A percentile compares a stretch with the other conserved stretches of the same genome.
phyloP scores from a whole-genome alignment of 768 basidiomycete genomes.

The Russula sp. region DNA sequence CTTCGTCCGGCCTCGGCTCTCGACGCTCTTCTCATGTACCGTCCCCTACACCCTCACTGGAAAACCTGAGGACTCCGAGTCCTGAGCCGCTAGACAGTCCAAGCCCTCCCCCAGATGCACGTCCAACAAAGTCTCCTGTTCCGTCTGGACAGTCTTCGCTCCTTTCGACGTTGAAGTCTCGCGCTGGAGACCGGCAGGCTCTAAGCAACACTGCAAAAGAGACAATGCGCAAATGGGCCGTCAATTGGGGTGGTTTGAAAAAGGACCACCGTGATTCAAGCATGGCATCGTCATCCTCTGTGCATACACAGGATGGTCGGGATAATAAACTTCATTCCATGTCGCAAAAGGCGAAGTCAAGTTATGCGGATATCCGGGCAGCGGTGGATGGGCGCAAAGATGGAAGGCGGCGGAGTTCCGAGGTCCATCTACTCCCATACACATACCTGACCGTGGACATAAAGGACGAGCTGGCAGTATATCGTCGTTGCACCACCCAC shows the following conservation, averaged over 20 bases:
- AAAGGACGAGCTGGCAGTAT: slow-evolving; percentile 34
- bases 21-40: slow-evolving; percentile 24
- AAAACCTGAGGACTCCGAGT: slow-evolving; percentile 15
- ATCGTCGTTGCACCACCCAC: slow-evolving; percentile 31
- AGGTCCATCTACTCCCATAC: slow-evolving; percentile 37
- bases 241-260: slow-evolving; percentile 68
- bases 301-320: slow-evolving; percentile 30
- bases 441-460: slow-evolving; percentile 36
- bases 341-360: slow-evolving; percentile 41
- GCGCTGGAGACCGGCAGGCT: slow-evolving; percentile 79
- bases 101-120: not conserved
- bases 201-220: slow-evolving; percentile 83
- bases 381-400: slow-evolving; percentile 68
- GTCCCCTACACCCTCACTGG: slow-evolving; percentile 21
- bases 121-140: slow-evolving; percentile 8
- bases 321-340: slow-evolving; percentile 7
- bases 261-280: slow-evolving; percentile 46
- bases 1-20: slow-evolving; percentile 9
- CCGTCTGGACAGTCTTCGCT: slow-evolving; percentile 36
- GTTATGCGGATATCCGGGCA: slow-evolving; percentile 71
- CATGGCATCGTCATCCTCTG: slow-evolving; percentile 10
- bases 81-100: not conserved
- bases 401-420: slow-evolving; percentile 29
- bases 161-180: slow-evolving; percentile 75
- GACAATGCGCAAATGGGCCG: slow-evolving; percentile 89